Base-by-base conservation (phyloP, 2,329 filamentous ascomycete genomes). In the Huntiella omanensis region DNA sequence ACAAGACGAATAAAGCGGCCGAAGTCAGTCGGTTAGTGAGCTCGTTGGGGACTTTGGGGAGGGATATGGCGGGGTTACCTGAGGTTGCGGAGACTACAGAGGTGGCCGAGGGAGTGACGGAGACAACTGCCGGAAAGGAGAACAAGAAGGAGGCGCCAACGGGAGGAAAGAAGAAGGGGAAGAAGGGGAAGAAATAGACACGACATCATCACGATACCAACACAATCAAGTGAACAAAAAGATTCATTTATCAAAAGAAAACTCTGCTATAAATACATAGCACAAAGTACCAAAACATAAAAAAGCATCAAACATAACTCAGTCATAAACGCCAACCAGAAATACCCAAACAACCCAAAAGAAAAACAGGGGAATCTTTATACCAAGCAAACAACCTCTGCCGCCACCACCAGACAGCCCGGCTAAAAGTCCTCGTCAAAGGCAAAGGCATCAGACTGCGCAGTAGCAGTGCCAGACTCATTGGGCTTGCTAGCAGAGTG, bases 391-490 rank as follows among this genome's bases (percentile, higher is more conserved):
- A 35, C 40, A 33, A 36, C 35, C 33, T 34, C 32, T 10, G 8
- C 34, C 40, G 40, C 16, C n/a, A 46, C 34, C n/a, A 34, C 22
- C 36, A 48, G 16, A 48, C 34, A 45, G 47, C n/a, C 39, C 52
- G 60, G 70, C 71, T 83, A 96, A 60, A 98, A 98, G 68, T 98
- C 91, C 54, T 96, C 88, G 55, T 96, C 87, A 57, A 98, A 96
- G 62, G 66, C 72, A 68, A 98, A 92, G 67, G 88, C 85, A 52
- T 84, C 83, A 34, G 72, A 73, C 53, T 76, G 75, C 57, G 71
- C 69, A 8, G 66, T 60, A 47, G 66, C 64, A 40, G 39, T 49
- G 1, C 62, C 54, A 15, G 59, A 55, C 4, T 61, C 62, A 7
- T 69, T 62, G 15, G 71, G 67, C 70, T 86, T 86, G 67, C 82